Evolutionary conservation across 192 early-diverging fungal genomes (phyloP).

Genomic region (Coemansia sp.): DNA sequence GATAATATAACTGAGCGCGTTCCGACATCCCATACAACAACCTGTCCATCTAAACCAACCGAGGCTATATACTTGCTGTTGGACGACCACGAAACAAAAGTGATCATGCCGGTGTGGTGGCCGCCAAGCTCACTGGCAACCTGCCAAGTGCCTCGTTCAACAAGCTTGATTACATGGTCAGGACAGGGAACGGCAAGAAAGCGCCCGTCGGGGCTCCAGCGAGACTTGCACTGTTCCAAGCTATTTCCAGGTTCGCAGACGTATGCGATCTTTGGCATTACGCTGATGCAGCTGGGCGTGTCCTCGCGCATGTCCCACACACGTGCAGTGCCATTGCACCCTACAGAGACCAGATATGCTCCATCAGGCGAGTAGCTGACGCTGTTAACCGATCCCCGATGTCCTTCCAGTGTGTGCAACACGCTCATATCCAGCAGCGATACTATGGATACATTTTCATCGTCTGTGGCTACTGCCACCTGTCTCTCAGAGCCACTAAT

Average conservation of each 20-base stretch:
- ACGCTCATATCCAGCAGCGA: conserved; percentile 40
- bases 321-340: conserved; percentile 61
- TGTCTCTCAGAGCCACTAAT: conserved; percentile 39
- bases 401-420: conserved; percentile 36
- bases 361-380: conserved; percentile 39
- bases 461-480: conserved; percentile 50
- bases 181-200: conserved; percentile 60
- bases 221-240: conserved; percentile 42
- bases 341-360: conserved; percentile 48
- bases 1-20: conserved; percentile 51
- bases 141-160: conserved; percentile 42
- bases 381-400: conserved; percentile 36
- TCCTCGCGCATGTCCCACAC: conserved; percentile 61
- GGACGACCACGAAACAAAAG: conserved; percentile 60
- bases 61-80: conserved; percentile 64
- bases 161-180: conserved; percentile 37
- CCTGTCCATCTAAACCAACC: conserved; percentile 40
- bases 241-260: conserved; percentile 47
- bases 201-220: conserved; percentile 66
- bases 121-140: conserved; percentile 27
- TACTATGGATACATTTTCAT: conserved; percentile 37
- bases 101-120: conserved; percentile 46
- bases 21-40: conserved; percentile 67
- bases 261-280: conserved; percentile 33
- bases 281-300: conserved; percentile 48